Percentiles rank a stretch among this genome's conserved stretches.
Evolutionary conservation across 768 basidiomycete genomes (phyloP).

Genomic region (Candolleomyces aberdarensis): DNA sequence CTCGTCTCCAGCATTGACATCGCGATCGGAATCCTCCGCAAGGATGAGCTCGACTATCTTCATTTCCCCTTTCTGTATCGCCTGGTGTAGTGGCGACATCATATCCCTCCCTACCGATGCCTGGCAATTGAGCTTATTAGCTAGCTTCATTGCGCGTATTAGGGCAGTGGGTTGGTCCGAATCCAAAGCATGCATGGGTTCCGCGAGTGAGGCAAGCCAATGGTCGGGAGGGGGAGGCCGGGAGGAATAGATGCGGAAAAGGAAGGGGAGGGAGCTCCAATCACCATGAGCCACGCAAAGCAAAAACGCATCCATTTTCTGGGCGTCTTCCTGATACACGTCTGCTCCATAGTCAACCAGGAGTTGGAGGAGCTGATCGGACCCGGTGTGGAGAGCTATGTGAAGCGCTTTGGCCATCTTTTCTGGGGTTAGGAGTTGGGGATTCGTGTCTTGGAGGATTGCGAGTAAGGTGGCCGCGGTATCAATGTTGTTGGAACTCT

Average conservation of each 20-base stretch:
- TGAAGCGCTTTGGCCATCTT: not conserved
- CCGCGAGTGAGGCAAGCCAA: not conserved
- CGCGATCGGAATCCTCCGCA: not conserved
- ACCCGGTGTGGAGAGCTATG: not conserved
- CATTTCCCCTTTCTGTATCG: not conserved
- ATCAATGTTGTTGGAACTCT: not conserved
- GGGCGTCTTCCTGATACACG: not conserved
- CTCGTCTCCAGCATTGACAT: not conserved
- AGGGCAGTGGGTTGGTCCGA: not conserved
- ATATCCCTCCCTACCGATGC: not conserved
- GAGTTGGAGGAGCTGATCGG: not conserved
- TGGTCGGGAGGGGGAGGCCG: not conserved
- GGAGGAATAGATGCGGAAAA: not conserved
- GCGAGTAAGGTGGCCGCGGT: not conserved
- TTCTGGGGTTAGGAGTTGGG: not conserved
- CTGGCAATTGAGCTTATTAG: not conserved
- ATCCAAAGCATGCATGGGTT: not conserved
- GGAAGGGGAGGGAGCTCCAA: not conserved
- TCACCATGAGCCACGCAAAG: not conserved
- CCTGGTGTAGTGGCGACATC: not conserved
- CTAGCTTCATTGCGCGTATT: not conserved
- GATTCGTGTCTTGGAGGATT: not conserved
- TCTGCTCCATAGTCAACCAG: not conserved
- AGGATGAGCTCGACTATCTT: not conserved
- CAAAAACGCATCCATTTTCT: not conserved